Evolutionary conservation across 2,329 filamentous ascomycete genomes (phyloP), one percentile per base, ranked within the genome.

Genomic region (Pestalotiopsis sp.): DNA sequence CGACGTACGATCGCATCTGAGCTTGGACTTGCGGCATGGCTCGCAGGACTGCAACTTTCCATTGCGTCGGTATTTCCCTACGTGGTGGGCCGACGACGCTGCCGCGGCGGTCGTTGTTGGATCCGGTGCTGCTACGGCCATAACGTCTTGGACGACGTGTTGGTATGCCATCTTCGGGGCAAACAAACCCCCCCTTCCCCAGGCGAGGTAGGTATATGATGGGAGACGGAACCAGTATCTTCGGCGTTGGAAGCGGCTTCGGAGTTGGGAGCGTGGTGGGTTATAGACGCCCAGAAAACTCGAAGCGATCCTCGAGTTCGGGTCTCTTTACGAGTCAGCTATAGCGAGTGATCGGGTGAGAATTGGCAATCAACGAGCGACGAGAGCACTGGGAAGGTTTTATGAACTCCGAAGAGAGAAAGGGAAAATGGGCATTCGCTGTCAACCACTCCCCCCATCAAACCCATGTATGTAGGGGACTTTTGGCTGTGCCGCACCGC

Each of bases 1-100:
- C 9, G n/a, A 52, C 65, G 20, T 67, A 60, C 65, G 65, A 38
- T 67, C 65, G n/a, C 65, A 67, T 38, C 39, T 67, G 11, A 67
- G 56, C 56, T 67, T 67, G 27, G 65, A 67, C 52, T 60, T 59
- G n/a, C 65, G 65, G 39, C 65, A 67, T 49, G 65, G 65, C 27
- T 67, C 65, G 38, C 65, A 67, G 4, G 56, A 59, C 20, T 67
- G 65, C 56, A 67, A 67, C n/a, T 67, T 67, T 41, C 65, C 65
- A 67, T 67, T 67, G 36, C 65, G 65, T 41, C 65, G 52, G 23
- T 59, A 67, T 56, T 67, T 67, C 11, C 56, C 61, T 49, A 64
- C 61, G 39, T 64, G 59, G 36, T 62, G 27, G 27, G 31, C 20
- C 31, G 59, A 31, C 59, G 38, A 36, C 27, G 27, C 4, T 7